Evolutionary conservation across 176 grass and related monocot species (phyloP).

Genomic region (Musa acuminata): DNA sequence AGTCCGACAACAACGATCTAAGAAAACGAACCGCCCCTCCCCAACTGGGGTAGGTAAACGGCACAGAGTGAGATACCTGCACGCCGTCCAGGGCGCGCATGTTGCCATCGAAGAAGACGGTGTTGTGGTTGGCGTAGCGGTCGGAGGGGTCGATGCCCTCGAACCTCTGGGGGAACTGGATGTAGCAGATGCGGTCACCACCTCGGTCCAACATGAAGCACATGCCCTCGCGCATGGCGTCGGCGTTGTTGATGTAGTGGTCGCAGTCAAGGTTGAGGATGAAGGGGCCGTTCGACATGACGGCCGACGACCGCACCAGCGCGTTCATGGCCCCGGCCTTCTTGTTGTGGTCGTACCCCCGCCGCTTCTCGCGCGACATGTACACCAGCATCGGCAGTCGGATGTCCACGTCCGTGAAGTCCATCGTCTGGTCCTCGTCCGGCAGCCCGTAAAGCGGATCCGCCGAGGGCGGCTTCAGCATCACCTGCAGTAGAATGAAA

Average conservation of each 20-base stretch:
- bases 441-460: slow-evolving; percentile 62
- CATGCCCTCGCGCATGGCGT: slow-evolving; percentile 77
- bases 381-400: slow-evolving; percentile 83
- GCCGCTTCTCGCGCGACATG: slow-evolving; percentile 71
- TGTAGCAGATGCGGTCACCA: slow-evolving; percentile 80
- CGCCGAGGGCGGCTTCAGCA: slow-evolving; percentile 65
- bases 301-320: slow-evolving; percentile 66
- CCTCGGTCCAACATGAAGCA: slow-evolving; percentile 93
- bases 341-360: slow-evolving; percentile 96
- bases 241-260: slow-evolving; percentile 86
- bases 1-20: no score
- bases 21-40: no score
- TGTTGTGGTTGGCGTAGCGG: slow-evolving; percentile 97
- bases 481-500: slow-evolving; percentile 33
- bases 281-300: slow-evolving; percentile 88
- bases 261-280: slow-evolving; percentile 99
- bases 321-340: slow-evolving; percentile 98
- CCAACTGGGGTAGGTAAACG: no score
- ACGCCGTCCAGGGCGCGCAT: slow-evolving; percentile 96
- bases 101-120: slow-evolving; percentile 98
- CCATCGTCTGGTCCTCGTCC: slow-evolving; percentile 69
- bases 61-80: slow-evolving; percentile 17
- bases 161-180: slow-evolving; percentile 85
- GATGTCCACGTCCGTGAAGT: slow-evolving; percentile 87
- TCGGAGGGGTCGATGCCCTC: slow-evolving; percentile 95